Evolutionary conservation across 2,329 filamentous ascomycete species (phyloP).

Genomic region (Kalmusia sp.): DNA sequence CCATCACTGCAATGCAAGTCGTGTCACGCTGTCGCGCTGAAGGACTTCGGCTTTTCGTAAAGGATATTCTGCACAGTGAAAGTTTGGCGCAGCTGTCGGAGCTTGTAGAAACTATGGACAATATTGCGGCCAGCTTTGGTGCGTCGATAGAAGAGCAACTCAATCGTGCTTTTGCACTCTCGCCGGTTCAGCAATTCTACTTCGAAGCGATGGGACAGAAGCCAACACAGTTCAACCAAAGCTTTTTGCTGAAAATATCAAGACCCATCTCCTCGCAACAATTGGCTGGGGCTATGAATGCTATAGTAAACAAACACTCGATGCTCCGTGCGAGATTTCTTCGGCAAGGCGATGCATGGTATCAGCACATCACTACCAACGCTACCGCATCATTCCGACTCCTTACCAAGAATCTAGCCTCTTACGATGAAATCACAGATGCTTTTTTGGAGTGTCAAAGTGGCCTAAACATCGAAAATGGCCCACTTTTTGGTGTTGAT

Average conservation of each 20-base stretch:
- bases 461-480: not conserved
- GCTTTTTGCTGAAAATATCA: constrained; percentile 42
- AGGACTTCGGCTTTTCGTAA: constrained; percentile 18
- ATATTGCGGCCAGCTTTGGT: not conserved
- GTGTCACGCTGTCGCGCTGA: constrained; percentile 15
- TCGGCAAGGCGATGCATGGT: not conserved
- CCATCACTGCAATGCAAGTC: constrained; percentile 32
- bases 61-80: constrained; percentile 25
- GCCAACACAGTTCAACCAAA: constrained; percentile 42
- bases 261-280: constrained; percentile 25
- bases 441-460: not conserved
- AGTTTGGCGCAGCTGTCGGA: constrained; percentile 16
- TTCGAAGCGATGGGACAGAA: constrained; percentile 7
- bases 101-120: not conserved
- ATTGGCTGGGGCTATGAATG: constrained; percentile 24
- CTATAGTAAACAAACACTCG: constrained; percentile 20
- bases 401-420: not conserved
- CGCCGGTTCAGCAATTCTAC: constrained; percentile 27
- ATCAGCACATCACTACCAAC: not conserved
- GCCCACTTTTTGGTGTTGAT: not conserved
- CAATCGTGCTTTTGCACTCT: constrained; percentile 18
- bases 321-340: constrained; percentile 27
- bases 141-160: not conserved
- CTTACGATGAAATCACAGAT: not conserved
- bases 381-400: not conserved